Evolutionary conservation across 2,329 filamentous ascomycete genomes (phyloP).

Genomic region (Aureobasidium lini): DNA sequence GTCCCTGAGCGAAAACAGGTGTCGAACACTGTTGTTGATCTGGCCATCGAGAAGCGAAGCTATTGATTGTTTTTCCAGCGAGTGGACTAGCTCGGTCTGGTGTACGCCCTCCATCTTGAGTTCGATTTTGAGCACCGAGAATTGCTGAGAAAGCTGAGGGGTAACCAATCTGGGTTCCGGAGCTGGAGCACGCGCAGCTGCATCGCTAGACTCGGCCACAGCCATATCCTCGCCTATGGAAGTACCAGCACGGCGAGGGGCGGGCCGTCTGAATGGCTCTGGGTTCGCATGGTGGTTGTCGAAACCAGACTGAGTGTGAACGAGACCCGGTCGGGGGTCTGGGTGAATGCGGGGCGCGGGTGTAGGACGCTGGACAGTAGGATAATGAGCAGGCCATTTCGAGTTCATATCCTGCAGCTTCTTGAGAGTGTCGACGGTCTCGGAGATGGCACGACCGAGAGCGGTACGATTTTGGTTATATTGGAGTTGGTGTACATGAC

Average conservation of each 20-base stretch:
- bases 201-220: constrained; percentile 60
- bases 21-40: constrained; percentile 87
- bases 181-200: constrained; percentile 54
- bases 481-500: constrained; percentile 84
- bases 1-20: constrained; percentile 77
- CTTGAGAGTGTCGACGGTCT: constrained; percentile 75
- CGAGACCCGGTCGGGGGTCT: constrained; percentile 53
- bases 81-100: constrained; percentile 88
- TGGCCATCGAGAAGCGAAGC: constrained; percentile 88
- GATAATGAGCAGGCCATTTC: constrained; percentile 91
- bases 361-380: constrained; percentile 64
- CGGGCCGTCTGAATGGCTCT: constrained; percentile 40
- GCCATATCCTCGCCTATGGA: constrained; percentile 52
- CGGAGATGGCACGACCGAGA: constrained; percentile 79
- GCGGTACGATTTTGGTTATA: constrained; percentile 88
- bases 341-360: constrained; percentile 35
- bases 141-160: constrained; percentile 89
- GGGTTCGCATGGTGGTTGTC: constrained; percentile 38
- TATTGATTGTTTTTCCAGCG: constrained; percentile 83
- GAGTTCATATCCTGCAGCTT: constrained; percentile 82
- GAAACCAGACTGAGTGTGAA: constrained; percentile 56
- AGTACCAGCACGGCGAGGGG: constrained; percentile 62
- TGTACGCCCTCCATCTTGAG: constrained; percentile 80
- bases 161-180: constrained; percentile 77
- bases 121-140: constrained; percentile 91